Conservation (phyloP, 495 filamentous ascomycete species). For the Penicillium coprophilum region DNA sequence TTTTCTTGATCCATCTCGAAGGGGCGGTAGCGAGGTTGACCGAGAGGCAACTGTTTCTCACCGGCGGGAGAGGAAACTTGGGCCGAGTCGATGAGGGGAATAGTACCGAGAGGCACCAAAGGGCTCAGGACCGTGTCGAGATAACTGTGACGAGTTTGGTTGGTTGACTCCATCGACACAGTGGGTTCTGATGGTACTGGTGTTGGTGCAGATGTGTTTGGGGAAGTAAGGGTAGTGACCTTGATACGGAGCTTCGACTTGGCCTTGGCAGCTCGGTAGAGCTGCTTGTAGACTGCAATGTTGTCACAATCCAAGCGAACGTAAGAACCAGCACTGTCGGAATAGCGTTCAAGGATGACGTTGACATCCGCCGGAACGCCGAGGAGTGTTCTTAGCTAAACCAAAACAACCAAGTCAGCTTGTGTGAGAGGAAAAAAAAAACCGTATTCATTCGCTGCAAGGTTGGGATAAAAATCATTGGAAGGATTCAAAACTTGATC, state of each 20-base stretch:
- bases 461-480: not conserved
- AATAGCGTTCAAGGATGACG: constrained; percentile 88
- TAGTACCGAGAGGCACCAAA: constrained; percentile 12
- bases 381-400: constrained; percentile 74
- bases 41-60: constrained; percentile 1
- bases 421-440: constrained; percentile 12
- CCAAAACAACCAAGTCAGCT: constrained; percentile 21
- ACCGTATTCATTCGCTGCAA: not conserved
- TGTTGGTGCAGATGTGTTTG: constrained; percentile 6
- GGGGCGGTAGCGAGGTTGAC: constrained; percentile 29
- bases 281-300: constrained; percentile 86
- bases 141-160: constrained; percentile 36
- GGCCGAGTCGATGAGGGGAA: not conserved
- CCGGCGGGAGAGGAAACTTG: not conserved
- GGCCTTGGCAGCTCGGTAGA: constrained; percentile 94
- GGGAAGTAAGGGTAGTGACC: constrained; percentile 45
- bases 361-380: constrained; percentile 64
- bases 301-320: constrained; percentile 77
- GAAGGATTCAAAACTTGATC: constrained; percentile 6
- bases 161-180: constrained; percentile 13
- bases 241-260: constrained; percentile 95
- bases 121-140: constrained; percentile 47
- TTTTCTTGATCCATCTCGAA: constrained; percentile 35
- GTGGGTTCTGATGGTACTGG: constrained; percentile 15
- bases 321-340: constrained; percentile 84